phyloP scores from a whole-genome alignment of 1,284 basidiomycete species.

The Apiotrichum gracile region DNA sequence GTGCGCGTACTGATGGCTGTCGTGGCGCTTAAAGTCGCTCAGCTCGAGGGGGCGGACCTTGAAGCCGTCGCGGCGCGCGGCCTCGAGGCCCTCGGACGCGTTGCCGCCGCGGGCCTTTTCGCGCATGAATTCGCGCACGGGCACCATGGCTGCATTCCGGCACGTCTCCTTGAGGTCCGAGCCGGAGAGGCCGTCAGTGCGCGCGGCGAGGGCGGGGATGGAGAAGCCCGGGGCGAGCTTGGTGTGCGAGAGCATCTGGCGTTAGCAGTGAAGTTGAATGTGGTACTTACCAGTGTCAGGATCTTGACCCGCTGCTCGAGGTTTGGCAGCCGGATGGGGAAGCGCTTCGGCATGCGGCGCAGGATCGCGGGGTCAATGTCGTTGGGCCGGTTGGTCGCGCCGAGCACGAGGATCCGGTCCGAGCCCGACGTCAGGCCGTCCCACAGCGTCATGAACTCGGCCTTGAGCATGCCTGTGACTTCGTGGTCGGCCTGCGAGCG shows the following conservation, averaged over 20 bases:
- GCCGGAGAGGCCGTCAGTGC: slow-evolving; percentile 75
- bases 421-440: slow-evolving; percentile 84
- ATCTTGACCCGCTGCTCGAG: slow-evolving; percentile 79
- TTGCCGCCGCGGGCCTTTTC: slow-evolving; percentile 49
- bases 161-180: slow-evolving; percentile 94
- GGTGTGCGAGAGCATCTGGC: slow-evolving; percentile 76
- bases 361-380: slow-evolving; percentile 89
- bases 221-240: slow-evolving; percentile 62
- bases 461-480: slow-evolving; percentile 99
- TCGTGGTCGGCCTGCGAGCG: slow-evolving; percentile 85
- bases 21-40: slow-evolving; percentile 63
- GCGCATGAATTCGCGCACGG: slow-evolving; percentile 79
- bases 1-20: slow-evolving; percentile 43
- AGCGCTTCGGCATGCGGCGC: slow-evolving; percentile 96
- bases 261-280: too few relatives aligned
- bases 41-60: slow-evolving; percentile 63
- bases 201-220: slow-evolving; percentile 61
- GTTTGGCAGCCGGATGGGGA: slow-evolving; percentile 79
- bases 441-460: slow-evolving; percentile 99
- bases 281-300: slow-evolving; percentile 62
- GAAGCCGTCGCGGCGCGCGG: slow-evolving; percentile 58
- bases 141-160: slow-evolving; percentile 83
- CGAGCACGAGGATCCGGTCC: slow-evolving; percentile 81
- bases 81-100: slow-evolving; percentile 44
- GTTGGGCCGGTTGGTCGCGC: slow-evolving; percentile 86